These are phyloP conservation scores for Pochonia chlamydosporia DNA, from an alignment of 2,329 filamentous ascomycete genomes.

Conservation along the genomic window DNA sequence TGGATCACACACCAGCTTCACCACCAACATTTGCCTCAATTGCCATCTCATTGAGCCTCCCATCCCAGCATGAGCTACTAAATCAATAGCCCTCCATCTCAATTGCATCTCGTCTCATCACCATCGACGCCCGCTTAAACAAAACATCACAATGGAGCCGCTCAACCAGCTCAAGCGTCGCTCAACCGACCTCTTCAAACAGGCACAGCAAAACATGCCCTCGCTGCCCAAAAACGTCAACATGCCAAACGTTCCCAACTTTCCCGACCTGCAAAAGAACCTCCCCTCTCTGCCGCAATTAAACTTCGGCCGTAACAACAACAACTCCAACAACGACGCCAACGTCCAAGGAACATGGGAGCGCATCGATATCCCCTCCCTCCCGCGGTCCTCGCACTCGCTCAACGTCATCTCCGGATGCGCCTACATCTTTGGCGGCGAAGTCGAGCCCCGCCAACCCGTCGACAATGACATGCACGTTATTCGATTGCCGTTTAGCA, in stretches of 20 bases:
- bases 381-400: conserved; percentile 70
- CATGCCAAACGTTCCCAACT: conserved; percentile 3
- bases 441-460: conserved; percentile 58
- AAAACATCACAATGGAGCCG: conserved; percentile 45
- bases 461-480: conserved; percentile 69
- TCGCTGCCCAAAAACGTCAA: conserved; percentile 22
- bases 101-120: background rate
- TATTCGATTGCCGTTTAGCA: conserved; percentile 53
- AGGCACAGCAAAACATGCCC: conserved; percentile 41
- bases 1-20: too few species aligned
- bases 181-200: conserved; percentile 46
- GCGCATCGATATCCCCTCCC: conserved; percentile 45
- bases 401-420: conserved; percentile 52
- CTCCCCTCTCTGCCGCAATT: conserved; percentile 7
- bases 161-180: conserved; percentile 49
- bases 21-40: too few species aligned
- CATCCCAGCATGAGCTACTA: too few species aligned
- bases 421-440: conserved; percentile 72
- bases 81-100: too few species aligned
- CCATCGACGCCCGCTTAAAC: too few species aligned
- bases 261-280: conserved; percentile 6
- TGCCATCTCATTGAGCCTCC: too few species aligned
- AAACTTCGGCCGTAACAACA: conserved; percentile 16
- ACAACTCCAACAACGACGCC: conserved; percentile 30
- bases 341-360: conserved; percentile 48